phyloP scores from a whole-genome alignment of 1,139 yeast genomes.

The Kluyveromyces sp. region DNA sequence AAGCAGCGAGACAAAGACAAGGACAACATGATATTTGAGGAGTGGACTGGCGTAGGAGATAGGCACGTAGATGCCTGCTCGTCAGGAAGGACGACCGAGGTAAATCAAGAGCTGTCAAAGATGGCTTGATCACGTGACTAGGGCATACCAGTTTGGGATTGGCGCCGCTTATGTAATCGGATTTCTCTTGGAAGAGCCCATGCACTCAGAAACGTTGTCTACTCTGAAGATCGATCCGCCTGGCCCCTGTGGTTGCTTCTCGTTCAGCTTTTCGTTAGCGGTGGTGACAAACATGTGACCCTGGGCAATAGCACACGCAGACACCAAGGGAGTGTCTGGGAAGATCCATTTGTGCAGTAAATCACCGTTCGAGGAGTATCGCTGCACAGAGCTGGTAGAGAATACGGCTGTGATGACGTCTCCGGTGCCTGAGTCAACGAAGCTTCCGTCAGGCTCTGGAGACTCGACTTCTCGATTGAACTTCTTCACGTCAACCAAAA shows the following conservation, averaged over 20 bases:
- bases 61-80: no score
- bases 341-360: slow-evolving; percentile 46
- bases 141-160: background rate
- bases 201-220: slow-evolving; percentile 6
- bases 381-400: slow-evolving; percentile 50
- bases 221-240: slow-evolving; percentile 18
- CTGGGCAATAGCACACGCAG: slow-evolving; percentile 64
- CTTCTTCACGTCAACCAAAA: slow-evolving; percentile 39
- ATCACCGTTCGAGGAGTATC: slow-evolving; percentile 45
- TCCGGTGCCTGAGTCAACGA: slow-evolving; percentile 49
- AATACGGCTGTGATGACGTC: slow-evolving; percentile 65
- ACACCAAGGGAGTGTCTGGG: slow-evolving; percentile 55
- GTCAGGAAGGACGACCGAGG: no score
- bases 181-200: slow-evolving; percentile 4
- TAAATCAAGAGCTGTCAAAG: no score
- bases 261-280: slow-evolving; percentile 40
- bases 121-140: background rate
- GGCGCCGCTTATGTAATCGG: no score
- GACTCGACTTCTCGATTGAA: slow-evolving; percentile 31
- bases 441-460: slow-evolving; percentile 80
- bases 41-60: no score
- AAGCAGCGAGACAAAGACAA: no score
- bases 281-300: slow-evolving; percentile 64
- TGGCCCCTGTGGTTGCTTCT: slow-evolving; percentile 1
- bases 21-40: no score